Percentiles rank a stretch among this genome's conserved stretches.
Conservation (phyloP, 352 stramenopile genomes). For the Phytophthora hibernalis region DNA sequence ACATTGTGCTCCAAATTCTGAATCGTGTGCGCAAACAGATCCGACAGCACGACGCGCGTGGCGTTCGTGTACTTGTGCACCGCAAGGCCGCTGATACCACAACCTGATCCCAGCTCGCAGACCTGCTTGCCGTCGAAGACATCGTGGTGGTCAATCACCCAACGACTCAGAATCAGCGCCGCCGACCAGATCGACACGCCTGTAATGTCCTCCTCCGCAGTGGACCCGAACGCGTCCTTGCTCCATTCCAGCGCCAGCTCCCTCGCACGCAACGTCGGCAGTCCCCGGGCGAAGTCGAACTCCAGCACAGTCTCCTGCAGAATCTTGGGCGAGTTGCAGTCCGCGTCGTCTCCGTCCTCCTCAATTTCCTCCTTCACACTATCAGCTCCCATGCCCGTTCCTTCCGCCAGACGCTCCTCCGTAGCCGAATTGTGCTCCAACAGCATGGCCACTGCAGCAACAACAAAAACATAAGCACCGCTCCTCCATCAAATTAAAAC, state of each 20-base stretch:
- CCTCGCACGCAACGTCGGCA: conserved; percentile 72
- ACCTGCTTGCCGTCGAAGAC: conserved; percentile 79
- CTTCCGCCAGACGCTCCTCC: conserved; percentile 77
- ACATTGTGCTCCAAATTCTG: conserved; percentile 86
- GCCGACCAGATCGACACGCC: conserved; percentile 91
- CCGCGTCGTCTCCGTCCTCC: conserved; percentile 60
- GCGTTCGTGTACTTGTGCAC: conserved; percentile 82
- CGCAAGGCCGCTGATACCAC: conserved; percentile 83
- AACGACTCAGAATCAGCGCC: conserved; percentile 84
- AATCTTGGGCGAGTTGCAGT: conserved; percentile 59
- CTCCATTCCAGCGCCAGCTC: conserved; percentile 87
- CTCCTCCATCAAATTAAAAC: neutral
- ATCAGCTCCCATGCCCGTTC: conserved; percentile 76
- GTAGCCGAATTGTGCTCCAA: conserved; percentile 83
- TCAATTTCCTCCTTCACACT: conserved; percentile 73
- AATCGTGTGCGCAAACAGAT: conserved; percentile 85
- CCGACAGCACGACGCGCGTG: conserved; percentile 80
- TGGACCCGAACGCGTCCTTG: conserved; percentile 82
- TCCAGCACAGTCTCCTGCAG: conserved; percentile 86
- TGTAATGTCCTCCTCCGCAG: conserved; percentile 87
- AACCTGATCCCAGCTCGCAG: conserved; percentile 85
- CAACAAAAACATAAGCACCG: conserved; percentile 8
- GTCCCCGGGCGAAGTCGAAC: conserved; percentile 68
- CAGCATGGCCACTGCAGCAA: conserved; percentile 65
- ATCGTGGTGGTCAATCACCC: conserved; percentile 73